These are phyloP conservation scores for Aspergillus ustus DNA, from an alignment of 2,329 filamentous ascomycete genomes.

Conservation along the genomic window DNA sequence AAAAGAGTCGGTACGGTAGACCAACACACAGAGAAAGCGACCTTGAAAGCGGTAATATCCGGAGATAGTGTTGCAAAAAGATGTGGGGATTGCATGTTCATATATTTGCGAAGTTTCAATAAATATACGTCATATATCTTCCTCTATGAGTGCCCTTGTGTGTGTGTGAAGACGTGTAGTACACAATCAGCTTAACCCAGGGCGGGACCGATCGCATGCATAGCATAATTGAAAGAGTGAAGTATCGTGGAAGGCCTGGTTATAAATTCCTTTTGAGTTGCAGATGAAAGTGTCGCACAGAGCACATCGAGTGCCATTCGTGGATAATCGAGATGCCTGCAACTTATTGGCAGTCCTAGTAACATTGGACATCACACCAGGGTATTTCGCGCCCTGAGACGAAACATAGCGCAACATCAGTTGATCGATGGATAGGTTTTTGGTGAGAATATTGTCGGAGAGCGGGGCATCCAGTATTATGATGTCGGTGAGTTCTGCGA, in stretches of 20 bases:
- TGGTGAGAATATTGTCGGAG: constrained; percentile 41
- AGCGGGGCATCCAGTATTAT: constrained; percentile 48
- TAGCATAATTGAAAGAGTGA: constrained; percentile 49
- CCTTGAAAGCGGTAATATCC: constrained; percentile 35
- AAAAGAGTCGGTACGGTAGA: constrained; percentile 37
- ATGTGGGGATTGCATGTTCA: background rate
- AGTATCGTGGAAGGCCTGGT: constrained; percentile 64
- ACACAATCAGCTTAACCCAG: constrained; percentile 29
- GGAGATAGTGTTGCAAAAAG: constrained; percentile 16
- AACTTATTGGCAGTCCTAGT: constrained; percentile 90
- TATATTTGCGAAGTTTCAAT: background rate
- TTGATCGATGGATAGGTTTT: constrained; percentile 83
- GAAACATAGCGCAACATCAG: constrained; percentile 89
- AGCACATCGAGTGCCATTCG: constrained; percentile 56
- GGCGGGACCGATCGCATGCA: constrained; percentile 49
- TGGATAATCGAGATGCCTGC: constrained; percentile 46
- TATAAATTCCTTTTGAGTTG: constrained; percentile 60
- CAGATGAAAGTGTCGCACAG: constrained; percentile 73
- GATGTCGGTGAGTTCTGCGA: constrained; percentile 57
- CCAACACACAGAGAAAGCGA: constrained; percentile 32
- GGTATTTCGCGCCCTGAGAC: constrained; percentile 82
- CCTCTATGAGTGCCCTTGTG: constrained; percentile 3
- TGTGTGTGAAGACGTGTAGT: constrained; percentile 1
- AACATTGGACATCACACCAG: constrained; percentile 92
- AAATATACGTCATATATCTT: background rate